A percentile compares a stretch with the other conserved stretches of the same genome.
These are phyloP conservation scores for Hirsutella minnesotensis DNA, from an alignment of 2,329 filamentous ascomycete species.

Conservation along the genomic window DNA sequence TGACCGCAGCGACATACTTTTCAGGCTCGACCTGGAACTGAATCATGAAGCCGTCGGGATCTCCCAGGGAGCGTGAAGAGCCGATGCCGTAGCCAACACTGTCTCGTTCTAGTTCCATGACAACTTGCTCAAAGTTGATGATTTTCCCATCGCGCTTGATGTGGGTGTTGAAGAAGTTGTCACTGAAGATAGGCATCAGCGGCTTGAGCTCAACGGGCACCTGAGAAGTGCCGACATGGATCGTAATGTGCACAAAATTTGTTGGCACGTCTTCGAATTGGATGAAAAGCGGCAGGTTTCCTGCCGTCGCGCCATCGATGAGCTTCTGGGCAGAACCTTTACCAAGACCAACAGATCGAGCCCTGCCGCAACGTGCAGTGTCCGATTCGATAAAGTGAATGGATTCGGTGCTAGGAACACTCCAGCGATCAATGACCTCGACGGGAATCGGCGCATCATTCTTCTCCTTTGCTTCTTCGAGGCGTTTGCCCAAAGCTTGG, in stretches of 20 bases:
- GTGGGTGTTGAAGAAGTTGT: conserved; percentile 91
- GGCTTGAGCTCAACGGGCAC: conserved; percentile 78
- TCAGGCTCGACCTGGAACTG: conserved; percentile 78
- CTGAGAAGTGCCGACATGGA: conserved; percentile 67
- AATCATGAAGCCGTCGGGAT: conserved; percentile 71
- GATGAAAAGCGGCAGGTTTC: conserved; percentile 69
- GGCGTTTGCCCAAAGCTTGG: conserved; percentile 57
- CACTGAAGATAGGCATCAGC: conserved; percentile 69
- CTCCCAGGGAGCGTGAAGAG: conserved; percentile 55
- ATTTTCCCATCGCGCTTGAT: conserved; percentile 64
- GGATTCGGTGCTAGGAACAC: conserved; percentile 74
- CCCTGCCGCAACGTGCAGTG: conserved; percentile 72
- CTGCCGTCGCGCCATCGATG: conserved; percentile 55
- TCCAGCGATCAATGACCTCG: conserved; percentile 68
- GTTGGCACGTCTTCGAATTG: conserved; percentile 93
- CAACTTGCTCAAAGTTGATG: conserved; percentile 82
- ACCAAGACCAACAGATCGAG: conserved; percentile 55
- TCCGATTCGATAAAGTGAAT: conserved; percentile 90
- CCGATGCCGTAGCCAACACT: conserved; percentile 75
- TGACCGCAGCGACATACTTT: conserved; percentile 72
- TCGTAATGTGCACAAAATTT: conserved; percentile 77
- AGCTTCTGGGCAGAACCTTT: conserved; percentile 61
- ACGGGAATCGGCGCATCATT: conserved; percentile 82
- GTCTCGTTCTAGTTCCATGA: conserved; percentile 81
- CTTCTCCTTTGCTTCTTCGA: conserved; percentile 74